Evolutionary conservation across 2,329 filamentous ascomycete species (phyloP), one percentile per base, ranked within the genome.

Genomic region (Verticillium tricorpus): DNA sequence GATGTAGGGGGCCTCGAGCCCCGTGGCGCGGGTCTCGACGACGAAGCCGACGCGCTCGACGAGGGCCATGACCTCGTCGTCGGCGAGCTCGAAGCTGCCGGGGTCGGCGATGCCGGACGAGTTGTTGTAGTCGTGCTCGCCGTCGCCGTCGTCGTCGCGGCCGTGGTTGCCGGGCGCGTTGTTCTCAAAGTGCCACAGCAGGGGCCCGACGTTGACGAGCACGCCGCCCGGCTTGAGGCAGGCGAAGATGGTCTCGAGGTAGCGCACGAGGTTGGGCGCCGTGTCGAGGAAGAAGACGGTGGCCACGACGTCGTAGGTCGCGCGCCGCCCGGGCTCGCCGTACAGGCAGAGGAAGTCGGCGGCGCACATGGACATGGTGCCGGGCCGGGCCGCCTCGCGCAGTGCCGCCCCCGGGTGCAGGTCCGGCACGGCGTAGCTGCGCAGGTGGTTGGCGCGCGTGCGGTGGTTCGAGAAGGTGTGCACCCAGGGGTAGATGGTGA

Each of bases 261-360:
- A 99, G 2, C 90, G 86, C 60, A 98, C 89, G 35, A 97, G 74
- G 72, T 99, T 98, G 1, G 94, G 93, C 2, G 95, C 95, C 1
- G 95, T 99, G 73, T 99, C 96, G 62, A 99, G 89, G 78, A 99
- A 99, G 78, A 98, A 99, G 12, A 97, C 91, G 2, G 90, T 92
- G 0, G 91, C 88, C 2, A 98, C 92, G 1, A 89, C 93, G 69
- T 97, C 89, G 73, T 93, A 98, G 0, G 74, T 69, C 0, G 82
- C 82, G 9, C 77, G 74, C 68, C 91, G 85, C 84, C 82, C 1
- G 84, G 28, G 79, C 62, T 88, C 82, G 31, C 82, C 84, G 73
- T 99, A 99, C 1, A 93, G 76, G n/a, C 92, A 89, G 61, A 96
- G 85, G 70, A 99, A 99, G 73, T 99, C 95, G 3, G 92, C 93